Percentiles rank a stretch among this genome's conserved stretches.
Conservation (phyloP, 2,329 filamentous ascomycete genomes). For the Chaetomium strumarium region DNA sequence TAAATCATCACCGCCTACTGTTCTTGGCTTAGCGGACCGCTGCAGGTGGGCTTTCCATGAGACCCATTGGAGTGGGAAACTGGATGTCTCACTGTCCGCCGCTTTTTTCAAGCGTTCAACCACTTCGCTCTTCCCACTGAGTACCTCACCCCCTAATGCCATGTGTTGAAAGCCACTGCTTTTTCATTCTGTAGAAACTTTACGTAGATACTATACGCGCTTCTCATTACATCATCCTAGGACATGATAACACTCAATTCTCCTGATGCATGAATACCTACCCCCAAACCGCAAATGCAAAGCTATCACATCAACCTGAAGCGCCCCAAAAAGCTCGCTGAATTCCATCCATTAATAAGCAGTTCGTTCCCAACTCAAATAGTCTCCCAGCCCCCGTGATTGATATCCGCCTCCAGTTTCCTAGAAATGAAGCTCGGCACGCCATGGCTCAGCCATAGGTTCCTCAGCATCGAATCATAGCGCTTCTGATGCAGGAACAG, state of each 20-base stretch:
- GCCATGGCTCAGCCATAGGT: conserved; percentile 79
- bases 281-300: not conserved
- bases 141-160: too few species aligned
- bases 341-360: not conserved
- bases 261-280: not conserved
- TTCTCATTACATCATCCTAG: not conserved
- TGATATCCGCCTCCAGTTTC: conserved; percentile 89
- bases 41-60: too few species aligned
- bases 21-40: not conserved
- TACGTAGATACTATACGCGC: too few species aligned
- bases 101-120: too few species aligned
- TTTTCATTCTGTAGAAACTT: too few species aligned
- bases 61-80: too few species aligned
- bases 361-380: conserved; percentile 34
- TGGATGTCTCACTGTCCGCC: too few species aligned
- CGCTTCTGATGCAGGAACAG: conserved; percentile 89
- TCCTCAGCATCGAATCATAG: conserved; percentile 82
- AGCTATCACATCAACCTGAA: not conserved
- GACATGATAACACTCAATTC: not conserved
- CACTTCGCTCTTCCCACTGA: too few species aligned
- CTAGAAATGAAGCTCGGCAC: conserved; percentile 85
- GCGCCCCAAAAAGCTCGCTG: not conserved
- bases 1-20: conserved; percentile 5
- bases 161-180: too few species aligned
- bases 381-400: conserved; percentile 98